phyloP scores from a whole-genome alignment of 2,329 filamentous ascomycete genomes.

The Fusarium graminum region DNA sequence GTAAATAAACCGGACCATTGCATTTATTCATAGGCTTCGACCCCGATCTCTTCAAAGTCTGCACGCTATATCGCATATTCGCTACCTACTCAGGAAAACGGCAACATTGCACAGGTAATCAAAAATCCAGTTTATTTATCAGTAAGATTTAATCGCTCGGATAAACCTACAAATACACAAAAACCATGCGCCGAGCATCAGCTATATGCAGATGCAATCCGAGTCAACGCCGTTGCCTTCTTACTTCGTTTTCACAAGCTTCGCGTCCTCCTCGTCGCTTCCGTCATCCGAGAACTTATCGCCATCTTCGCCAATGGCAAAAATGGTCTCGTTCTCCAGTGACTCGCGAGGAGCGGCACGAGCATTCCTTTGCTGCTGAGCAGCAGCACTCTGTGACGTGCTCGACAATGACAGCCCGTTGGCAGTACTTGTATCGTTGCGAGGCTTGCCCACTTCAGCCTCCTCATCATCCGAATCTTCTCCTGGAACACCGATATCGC shows the following conservation, averaged over 20 bases:
- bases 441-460: constrained; percentile 60
- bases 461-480: constrained; percentile 70
- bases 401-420: constrained; percentile 47
- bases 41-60: constrained; percentile 21
- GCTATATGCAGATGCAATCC: constrained; percentile 9
- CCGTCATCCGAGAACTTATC: constrained; percentile 88
- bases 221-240: constrained; percentile 11
- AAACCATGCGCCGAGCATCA: constrained; percentile 18
- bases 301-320: constrained; percentile 87
- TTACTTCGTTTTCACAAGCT: constrained; percentile 64
- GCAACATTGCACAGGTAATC: constrained; percentile 5
- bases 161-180: constrained; percentile 44
- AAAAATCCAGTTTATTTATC: constrained; percentile 41
- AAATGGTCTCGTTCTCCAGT: constrained; percentile 91
- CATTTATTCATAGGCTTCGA: constrained; percentile 12
- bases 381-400: constrained; percentile 41
- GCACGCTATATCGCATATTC: constrained; percentile 18
- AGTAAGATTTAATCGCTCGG: constrained; percentile 28
- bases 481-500: constrained; percentile 83
- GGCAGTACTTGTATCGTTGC: constrained; percentile 42
- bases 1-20: constrained; percentile 25
- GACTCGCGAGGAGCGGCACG: constrained; percentile 64
- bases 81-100: constrained; percentile 3
- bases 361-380: constrained; percentile 45
- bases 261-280: constrained; percentile 65